phyloP scores from a whole-genome alignment of 2,329 filamentous ascomycete species.

The Hansfordia pulvinata region DNA sequence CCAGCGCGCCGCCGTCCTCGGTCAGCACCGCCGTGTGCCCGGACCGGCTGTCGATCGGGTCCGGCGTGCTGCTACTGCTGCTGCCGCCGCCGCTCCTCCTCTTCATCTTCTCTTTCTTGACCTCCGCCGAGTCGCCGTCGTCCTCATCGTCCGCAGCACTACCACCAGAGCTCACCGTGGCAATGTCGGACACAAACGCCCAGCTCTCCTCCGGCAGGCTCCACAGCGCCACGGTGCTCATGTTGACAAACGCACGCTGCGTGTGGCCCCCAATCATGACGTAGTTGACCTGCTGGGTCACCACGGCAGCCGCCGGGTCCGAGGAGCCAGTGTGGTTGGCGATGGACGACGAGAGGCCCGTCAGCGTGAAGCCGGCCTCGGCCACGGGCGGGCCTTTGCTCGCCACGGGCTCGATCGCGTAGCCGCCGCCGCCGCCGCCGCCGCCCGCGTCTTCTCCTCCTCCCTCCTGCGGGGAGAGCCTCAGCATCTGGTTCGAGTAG shows the following conservation, averaged over 20 bases:
- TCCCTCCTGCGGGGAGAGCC: conserved; percentile 38
- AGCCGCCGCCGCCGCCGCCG: conserved; percentile 15
- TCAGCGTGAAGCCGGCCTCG: conserved; percentile 80
- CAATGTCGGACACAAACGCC: conserved; percentile 51
- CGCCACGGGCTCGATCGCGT: conserved; percentile 23
- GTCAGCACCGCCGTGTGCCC: conserved; percentile 79
- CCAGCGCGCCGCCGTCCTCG: conserved; percentile 61
- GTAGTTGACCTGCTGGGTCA: conserved; percentile 64
- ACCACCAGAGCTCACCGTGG: conserved; percentile 35
- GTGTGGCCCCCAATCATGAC: conserved; percentile 82
- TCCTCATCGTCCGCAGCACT: conserved; percentile 4
- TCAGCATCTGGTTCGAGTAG: conserved; percentile 72
- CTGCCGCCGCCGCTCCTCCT: conserved; percentile 31
- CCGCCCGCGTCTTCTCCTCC: too few relatives aligned
- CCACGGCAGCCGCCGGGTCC: too few relatives aligned
- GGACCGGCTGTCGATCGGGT: conserved; percentile 61
- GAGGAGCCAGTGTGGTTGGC: conserved; percentile 51
- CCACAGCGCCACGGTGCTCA: conserved; percentile 81
- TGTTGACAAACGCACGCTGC: conserved; percentile 74
- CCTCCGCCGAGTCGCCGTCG: conserved; percentile 3
- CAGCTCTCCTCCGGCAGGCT: conserved; percentile 76
- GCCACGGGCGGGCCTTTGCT: conserved; percentile 53
- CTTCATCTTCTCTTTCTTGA: too few relatives aligned
- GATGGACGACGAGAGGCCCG: conserved; percentile 55
- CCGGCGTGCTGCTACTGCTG: conserved; percentile 31